These are phyloP conservation scores for Gymnopilus junonius DNA, from an alignment of 768 basidiomycete genomes.

Conservation along the genomic window DNA sequence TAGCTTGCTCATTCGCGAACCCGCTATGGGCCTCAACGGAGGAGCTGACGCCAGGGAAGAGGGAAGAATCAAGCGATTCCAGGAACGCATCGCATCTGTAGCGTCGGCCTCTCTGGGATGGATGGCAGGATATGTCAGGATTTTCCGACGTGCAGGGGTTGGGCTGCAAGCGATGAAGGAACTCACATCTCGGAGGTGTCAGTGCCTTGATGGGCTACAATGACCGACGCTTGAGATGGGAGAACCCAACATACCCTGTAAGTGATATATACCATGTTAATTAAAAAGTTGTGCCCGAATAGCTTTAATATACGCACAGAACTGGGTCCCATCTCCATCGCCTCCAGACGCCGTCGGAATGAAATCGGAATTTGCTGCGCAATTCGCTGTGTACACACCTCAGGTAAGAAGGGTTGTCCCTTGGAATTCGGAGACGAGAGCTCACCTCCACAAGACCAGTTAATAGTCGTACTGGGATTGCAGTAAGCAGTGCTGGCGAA, in stretches of 20 bases:
- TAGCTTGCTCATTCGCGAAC: conserved; percentile 37
- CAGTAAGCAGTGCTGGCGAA: conserved; percentile 48
- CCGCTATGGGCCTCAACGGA: conserved; percentile 56
- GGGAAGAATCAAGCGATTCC: conserved; percentile 40
- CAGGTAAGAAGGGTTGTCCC: background rate
- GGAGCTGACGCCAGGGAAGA: conserved; percentile 59
- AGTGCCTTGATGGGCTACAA: conserved; percentile 50
- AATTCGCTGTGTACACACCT: conserved; percentile 34
- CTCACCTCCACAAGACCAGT: conserved; percentile 59
- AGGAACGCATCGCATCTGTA: conserved; percentile 38
- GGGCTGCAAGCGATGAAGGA: background rate
- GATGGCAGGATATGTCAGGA: background rate
- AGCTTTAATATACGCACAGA: conserved; percentile 39
- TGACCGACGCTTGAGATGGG: conserved; percentile 38
- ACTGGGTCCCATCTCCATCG: conserved; percentile 40
- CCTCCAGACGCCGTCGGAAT: conserved; percentile 51
- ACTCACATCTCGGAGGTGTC: conserved; percentile 39
- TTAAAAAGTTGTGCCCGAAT: no score
- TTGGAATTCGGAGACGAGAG: background rate
- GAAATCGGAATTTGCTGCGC: conserved; percentile 45
- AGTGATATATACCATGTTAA: no score
- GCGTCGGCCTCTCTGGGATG: conserved; percentile 12
- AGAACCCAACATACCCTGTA: conserved; percentile 37
- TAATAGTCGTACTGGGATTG: conserved; percentile 39
- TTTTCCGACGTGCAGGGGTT: background rate